Evolutionary conservation across 108 stramenopile genomes (phyloP).

Genomic region (Skeletonema marinoi): DNA sequence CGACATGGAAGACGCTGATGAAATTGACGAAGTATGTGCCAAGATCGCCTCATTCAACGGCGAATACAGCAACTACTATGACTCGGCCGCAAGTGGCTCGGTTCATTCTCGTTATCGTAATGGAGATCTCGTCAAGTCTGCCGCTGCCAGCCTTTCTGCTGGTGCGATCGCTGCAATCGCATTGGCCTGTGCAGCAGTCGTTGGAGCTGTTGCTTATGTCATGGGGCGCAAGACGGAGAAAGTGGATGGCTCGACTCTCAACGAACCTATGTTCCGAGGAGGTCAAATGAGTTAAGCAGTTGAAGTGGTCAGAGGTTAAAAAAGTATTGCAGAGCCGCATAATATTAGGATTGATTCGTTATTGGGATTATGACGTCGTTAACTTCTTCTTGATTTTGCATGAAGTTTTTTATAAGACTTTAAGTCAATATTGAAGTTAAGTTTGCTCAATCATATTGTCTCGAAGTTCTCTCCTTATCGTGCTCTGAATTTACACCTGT

Average conservation of each 20-base stretch:
- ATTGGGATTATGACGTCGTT: no score
- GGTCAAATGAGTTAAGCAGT: background rate
- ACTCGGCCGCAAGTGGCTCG: background rate
- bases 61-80: background rate
- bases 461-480: no score
- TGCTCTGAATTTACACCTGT: no score
- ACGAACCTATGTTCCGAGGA: background rate
- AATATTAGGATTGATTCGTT: no score
- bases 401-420: no score
- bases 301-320: no score
- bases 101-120: background rate
- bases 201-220: background rate
- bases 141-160: background rate
- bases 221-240: background rate
- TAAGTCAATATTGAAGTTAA: no score
- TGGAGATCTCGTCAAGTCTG: no score
- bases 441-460: no score
- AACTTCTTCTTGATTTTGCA: no score
- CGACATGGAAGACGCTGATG: background rate
- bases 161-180: background rate
- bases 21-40: background rate
- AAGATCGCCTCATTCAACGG: background rate
- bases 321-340: no score
- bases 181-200: background rate
- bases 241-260: background rate